A percentile compares a stretch with the other conserved stretches of the same genome.
These are phyloP conservation scores for Patellifolia procumbens DNA, from an alignment of 179 eudicot genomes.

Conservation along the genomic window DNA sequence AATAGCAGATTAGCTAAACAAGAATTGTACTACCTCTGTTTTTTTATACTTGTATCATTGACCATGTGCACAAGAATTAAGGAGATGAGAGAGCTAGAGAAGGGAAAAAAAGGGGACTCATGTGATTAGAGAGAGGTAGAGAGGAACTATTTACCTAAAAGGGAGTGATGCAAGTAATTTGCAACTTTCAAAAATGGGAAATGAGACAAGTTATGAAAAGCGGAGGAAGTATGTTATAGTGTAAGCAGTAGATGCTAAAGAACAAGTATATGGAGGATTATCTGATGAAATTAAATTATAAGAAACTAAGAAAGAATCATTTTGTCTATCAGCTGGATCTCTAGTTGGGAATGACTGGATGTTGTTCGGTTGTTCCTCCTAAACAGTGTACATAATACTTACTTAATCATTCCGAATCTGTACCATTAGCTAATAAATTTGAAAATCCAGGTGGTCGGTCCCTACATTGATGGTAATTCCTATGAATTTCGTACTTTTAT, in stretches of 20 bases:
- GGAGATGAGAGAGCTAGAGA: too few species aligned
- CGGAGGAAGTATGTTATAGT: not conserved
- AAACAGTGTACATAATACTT: not conserved
- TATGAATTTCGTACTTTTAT: too few species aligned
- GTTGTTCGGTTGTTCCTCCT: constrained; percentile 2
- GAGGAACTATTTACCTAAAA: too few species aligned
- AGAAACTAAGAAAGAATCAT: not conserved
- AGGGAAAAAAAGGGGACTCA: too few species aligned
- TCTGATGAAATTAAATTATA: not conserved
- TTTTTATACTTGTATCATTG: too few species aligned
- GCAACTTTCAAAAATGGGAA: too few species aligned
- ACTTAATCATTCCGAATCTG: not conserved
- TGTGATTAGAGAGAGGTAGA: too few species aligned
- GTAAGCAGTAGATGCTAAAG: not conserved
- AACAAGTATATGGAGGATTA: not conserved
- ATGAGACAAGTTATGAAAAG: not conserved
- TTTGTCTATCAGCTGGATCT: not conserved
- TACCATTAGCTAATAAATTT: not conserved
- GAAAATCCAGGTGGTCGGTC: not conserved
- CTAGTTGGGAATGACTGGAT: not conserved
- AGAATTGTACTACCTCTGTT: too few species aligned
- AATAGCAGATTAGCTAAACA: not conserved
- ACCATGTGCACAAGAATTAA: too few species aligned
- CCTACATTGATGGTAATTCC: not conserved
- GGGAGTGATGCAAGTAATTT: too few species aligned